Conservation (phyloP, 1,284 basidiomycete species). For the Earliella scabrosa region DNA sequence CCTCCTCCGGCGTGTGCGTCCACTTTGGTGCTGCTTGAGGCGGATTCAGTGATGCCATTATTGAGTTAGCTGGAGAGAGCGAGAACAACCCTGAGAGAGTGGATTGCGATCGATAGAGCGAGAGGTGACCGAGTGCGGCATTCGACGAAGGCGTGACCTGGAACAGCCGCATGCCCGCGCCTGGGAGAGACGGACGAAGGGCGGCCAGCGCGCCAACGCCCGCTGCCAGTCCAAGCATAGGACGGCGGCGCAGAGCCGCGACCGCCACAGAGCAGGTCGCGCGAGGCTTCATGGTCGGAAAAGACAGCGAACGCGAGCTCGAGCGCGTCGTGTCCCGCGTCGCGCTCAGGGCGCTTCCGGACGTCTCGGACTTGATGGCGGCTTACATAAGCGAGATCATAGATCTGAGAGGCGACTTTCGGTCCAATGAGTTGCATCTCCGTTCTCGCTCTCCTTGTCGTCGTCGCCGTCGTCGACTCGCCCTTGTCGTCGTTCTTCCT, state of each 20-base stretch:
- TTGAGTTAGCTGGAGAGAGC: conserved; percentile 21
- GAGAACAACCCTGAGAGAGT: conserved; percentile 28
- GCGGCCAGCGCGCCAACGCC: conserved; percentile 28
- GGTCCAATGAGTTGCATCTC: conserved; percentile 15
- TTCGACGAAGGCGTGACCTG: conserved; percentile 29
- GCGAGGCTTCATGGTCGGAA: conserved; percentile 21
- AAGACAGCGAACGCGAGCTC: conserved; percentile 6
- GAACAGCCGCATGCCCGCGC: conserved; percentile 23
- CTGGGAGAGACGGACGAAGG: conserved; percentile 18
- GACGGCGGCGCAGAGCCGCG: conserved; percentile 16
- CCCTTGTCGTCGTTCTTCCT: conserved; percentile 4
- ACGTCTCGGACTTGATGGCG: background rate
- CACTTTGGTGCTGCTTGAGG: conserved; percentile 73
- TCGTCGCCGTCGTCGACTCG: no score
- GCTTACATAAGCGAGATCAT: conserved; percentile 11
- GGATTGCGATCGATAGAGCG: conserved; percentile 26
- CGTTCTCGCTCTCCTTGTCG: conserved; percentile 8
- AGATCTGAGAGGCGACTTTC: conserved; percentile 8
- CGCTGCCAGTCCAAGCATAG: conserved; percentile 21
- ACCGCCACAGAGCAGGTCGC: conserved; percentile 25
- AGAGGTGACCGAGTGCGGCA: conserved; percentile 13
- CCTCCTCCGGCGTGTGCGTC: conserved; percentile 68
- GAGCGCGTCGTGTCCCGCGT: background rate
- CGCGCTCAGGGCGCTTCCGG: background rate
- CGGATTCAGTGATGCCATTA: conserved; percentile 56